Evolutionary conservation across 345 rosid genomes (phyloP), one percentile per base, ranked within the genome.

Genomic region (Jatropha curcas): DNA sequence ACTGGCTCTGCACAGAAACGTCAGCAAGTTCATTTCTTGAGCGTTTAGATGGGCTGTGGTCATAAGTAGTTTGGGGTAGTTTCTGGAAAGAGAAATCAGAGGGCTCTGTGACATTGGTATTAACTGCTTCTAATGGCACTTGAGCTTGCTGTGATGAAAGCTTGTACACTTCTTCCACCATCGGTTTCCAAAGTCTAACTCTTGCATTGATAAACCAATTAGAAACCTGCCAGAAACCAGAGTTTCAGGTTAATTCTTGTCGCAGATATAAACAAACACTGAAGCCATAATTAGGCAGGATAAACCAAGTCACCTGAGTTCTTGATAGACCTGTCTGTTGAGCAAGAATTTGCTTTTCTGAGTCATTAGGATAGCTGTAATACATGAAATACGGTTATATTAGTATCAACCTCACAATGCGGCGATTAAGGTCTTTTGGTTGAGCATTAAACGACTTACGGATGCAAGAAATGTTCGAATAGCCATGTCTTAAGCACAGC

Each of bases 161-260:
- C 74, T 64, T 63, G 68, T 79, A 70, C 12, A 79, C 72, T 65
- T 79, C 82, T 70, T 79, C 82, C 63, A 79, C 82, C 82, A 79
- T 79, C 51, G 82, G 82, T 58, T 74, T 79, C 82, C 82, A 79
- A 20, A 79, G 67, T 53, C 82, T 64, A 6, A 79, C 81, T 69
- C 81, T 73, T 56, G 81, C 81, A 51, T 78, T 78, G 1, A 78
- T 78, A 50, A 78, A 78, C 82, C 78, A 79, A 65, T 79, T 79
- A 4, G 82, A 79, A 27, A 79, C 82, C 82, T 79, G 51, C 65
- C 65, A 53, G 2, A 31, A 60, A 16, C 28, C 61, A 12, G 8
- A 39, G 11, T 41, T 12, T 16, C 56, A 68, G 43, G n/a, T 13
- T 28, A 17, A 20, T 22, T 13, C 20, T 43, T 46, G 43, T 17